Conservation (phyloP, 768 basidiomycete genomes). For the Asterophora parasitica region DNA sequence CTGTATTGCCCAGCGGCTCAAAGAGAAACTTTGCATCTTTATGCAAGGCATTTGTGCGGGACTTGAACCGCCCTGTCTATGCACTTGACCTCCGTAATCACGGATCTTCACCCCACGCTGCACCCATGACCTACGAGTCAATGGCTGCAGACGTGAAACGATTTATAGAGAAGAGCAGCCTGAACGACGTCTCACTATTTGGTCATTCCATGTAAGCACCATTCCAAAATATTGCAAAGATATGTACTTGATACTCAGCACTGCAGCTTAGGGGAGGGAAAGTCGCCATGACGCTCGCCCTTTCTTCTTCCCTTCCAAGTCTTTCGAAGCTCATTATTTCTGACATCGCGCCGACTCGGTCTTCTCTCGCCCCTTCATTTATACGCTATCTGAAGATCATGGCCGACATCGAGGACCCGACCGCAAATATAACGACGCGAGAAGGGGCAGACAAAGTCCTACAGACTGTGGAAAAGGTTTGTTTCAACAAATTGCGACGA, state of each 20-base stretch:
- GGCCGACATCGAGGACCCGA: constrained; percentile 55
- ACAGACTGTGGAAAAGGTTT: constrained; percentile 54
- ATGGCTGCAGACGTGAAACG: constrained; percentile 76
- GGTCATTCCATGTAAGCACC: constrained; percentile 80
- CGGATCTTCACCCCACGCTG: constrained; percentile 67
- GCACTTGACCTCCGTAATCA: constrained; percentile 80
- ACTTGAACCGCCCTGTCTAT: constrained; percentile 62
- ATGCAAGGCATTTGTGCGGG: constrained; percentile 59
- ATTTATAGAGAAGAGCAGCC: constrained; percentile 48
- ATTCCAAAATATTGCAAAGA: neutral
- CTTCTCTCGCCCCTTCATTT: constrained; percentile 55
- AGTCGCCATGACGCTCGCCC: constrained; percentile 64
- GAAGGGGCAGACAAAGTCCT: constrained; percentile 65
- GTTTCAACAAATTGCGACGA: neutral
- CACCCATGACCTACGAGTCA: constrained; percentile 62
- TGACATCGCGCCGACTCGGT: constrained; percentile 71
- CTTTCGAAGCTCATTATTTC: constrained; percentile 54
- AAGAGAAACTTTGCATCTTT: constrained; percentile 84
- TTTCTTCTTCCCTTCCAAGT: constrained; percentile 30
- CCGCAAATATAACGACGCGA: constrained; percentile 41
- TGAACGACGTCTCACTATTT: constrained; percentile 61
- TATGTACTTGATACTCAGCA: neutral
- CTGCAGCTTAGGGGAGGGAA: constrained; percentile 68
- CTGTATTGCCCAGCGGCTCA: constrained; percentile 49
- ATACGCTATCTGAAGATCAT: constrained; percentile 59